phyloP scores from a whole-genome alignment of 2,329 filamentous ascomycete species.

The Paracoccidioides brasiliensis region DNA sequence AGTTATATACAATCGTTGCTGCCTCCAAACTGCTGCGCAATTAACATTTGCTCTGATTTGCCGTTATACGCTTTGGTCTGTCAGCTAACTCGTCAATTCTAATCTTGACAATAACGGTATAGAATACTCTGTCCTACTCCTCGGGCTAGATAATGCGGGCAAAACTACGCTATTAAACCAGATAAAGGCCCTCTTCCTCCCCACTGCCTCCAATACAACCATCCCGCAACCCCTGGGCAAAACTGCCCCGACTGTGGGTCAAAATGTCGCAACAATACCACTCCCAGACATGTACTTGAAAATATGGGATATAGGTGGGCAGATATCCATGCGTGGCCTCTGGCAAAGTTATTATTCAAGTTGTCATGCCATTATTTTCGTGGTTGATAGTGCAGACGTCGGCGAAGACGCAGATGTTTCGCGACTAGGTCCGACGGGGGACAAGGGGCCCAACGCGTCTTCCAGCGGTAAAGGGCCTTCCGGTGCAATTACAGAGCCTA shows the following conservation, averaged over 20 bases:
- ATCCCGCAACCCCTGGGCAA: constrained; percentile 54
- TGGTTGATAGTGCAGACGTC: constrained; percentile 89
- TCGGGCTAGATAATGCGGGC: constrained; percentile 94
- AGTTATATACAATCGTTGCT: neutral
- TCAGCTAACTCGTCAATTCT: neutral
- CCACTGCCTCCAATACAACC: constrained; percentile 21
- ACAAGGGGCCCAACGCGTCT: constrained; percentile 1
- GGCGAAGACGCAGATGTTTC: constrained; percentile 62
- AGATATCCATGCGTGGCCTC: constrained; percentile 72
- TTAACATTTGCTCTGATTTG: neutral
- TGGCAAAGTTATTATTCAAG: constrained; percentile 94
- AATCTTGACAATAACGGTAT: constrained; percentile 2
- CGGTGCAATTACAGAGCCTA: constrained; percentile 21
- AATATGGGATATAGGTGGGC: constrained; percentile 95
- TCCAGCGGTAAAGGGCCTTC: neutral
- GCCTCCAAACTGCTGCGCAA: neutral
- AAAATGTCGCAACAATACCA: constrained; percentile 86
- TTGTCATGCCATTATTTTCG: constrained; percentile 95
- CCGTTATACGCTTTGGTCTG: neutral
- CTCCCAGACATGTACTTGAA: constrained; percentile 94
- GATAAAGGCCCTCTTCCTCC: constrained; percentile 71
- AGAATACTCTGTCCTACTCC: constrained; percentile 96
- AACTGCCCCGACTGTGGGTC: constrained; percentile 91
- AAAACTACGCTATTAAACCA: constrained; percentile 97
- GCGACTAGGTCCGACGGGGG: constrained; percentile 20